A percentile compares a stretch with the other conserved stretches of the same genome.
phyloP scores from a whole-genome alignment of 257 asterid species.

The Scutellaria galericulata region DNA sequence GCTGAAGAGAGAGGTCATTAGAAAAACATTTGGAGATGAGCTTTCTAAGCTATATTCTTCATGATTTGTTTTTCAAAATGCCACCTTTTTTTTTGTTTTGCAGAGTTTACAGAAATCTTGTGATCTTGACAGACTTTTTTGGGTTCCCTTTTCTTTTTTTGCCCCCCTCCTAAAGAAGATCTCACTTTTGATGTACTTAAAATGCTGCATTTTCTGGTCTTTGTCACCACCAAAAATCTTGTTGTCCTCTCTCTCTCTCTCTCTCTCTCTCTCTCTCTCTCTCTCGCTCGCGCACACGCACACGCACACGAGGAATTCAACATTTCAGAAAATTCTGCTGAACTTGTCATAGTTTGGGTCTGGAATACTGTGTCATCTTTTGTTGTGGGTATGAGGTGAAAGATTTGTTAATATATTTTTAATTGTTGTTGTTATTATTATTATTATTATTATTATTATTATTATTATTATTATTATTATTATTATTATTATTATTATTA shows the following conservation, averaged over 20 bases:
- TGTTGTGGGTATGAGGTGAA: too few relatives aligned
- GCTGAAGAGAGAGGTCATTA: conserved; percentile 80
- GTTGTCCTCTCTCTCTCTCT: background rate
- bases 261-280: too few relatives aligned
- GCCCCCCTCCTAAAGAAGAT: background rate
- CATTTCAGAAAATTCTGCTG: too few relatives aligned
- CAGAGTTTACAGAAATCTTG: conserved; percentile 37
- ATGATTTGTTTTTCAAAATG: conserved; percentile 34
- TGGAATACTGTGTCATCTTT: too few relatives aligned
- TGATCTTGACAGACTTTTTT: conserved; percentile 21
- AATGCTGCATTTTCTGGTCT: conserved; percentile 11
- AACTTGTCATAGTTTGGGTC: too few relatives aligned
- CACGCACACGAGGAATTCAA: too few relatives aligned
- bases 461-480: too few relatives aligned
- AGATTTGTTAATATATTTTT: too few relatives aligned
- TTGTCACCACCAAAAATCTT: background rate
- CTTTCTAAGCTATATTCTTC: conserved; percentile 67
- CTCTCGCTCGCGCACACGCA: too few relatives aligned
- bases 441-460: too few relatives aligned
- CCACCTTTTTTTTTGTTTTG: conserved; percentile 22
- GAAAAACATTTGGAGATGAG: conserved; percentile 74
- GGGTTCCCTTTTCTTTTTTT: background rate
- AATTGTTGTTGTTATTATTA: too few relatives aligned
- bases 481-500: too few relatives aligned
- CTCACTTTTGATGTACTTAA: background rate